Percentiles rank a stretch among this genome's conserved stretches.
These are phyloP conservation scores for Leishmania tropica DNA, from an alignment of 208 protist species.

Conservation along the genomic window DNA sequence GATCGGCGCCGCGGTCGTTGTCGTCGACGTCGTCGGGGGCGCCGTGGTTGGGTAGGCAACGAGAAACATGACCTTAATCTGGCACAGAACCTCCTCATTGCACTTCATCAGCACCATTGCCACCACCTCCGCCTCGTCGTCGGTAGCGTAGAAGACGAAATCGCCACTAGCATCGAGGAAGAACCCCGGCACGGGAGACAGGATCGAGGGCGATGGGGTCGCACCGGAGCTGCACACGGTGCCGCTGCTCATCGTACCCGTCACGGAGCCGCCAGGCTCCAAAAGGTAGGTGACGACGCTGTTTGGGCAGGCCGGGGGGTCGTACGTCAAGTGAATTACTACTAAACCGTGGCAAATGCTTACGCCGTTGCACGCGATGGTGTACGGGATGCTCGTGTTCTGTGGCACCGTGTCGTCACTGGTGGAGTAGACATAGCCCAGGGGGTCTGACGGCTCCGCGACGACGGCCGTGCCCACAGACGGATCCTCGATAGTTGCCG, in stretches of 20 bases:
- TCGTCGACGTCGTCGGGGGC: conserved; percentile 24
- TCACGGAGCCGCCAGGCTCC: conserved; percentile 16
- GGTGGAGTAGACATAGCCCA: conserved; percentile 50
- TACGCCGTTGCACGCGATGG: conserved; percentile 40
- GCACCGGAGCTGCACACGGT: conserved; percentile 36
- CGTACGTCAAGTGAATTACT: conserved; percentile 29
- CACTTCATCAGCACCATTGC: conserved; percentile 49
- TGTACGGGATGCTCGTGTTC: conserved; percentile 32
- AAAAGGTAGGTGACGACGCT: conserved; percentile 23
- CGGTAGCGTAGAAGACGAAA: conserved; percentile 51
- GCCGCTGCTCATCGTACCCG: conserved; percentile 31
- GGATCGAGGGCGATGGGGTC: conserved; percentile 30
- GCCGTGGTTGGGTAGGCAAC: conserved; percentile 32
- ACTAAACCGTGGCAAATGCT: conserved; percentile 43
- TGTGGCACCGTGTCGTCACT: conserved; percentile 13
- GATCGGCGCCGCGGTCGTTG: conserved; percentile 15
- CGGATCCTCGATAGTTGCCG: conserved; percentile 17
- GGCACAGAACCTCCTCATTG: conserved; percentile 44
- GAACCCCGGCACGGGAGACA: conserved; percentile 23
- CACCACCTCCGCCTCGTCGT: conserved; percentile 41
- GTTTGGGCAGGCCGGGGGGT: conserved; percentile 29
- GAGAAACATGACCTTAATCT: conserved; percentile 45
- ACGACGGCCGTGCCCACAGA: conserved; percentile 33
- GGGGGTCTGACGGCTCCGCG: conserved; percentile 19
- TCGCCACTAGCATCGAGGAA: conserved; percentile 24